These are phyloP conservation scores for Naumovozyma castellii DNA, from an alignment of 805 yeast species.

Conservation along the genomic window DNA sequence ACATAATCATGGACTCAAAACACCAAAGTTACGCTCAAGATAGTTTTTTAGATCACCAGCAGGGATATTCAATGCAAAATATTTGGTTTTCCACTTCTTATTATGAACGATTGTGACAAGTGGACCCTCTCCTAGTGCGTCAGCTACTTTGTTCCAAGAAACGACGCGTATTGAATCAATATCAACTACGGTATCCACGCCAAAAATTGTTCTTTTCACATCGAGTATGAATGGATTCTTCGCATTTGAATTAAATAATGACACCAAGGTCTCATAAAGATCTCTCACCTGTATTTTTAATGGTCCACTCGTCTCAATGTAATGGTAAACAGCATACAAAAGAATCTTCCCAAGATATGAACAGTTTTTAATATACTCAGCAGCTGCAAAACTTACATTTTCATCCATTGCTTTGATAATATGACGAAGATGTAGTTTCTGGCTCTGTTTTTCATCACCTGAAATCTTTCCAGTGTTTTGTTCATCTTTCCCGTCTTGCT, in stretches of 20 bases:
- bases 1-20: too few species aligned
- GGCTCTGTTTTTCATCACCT: conserved; percentile 11
- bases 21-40: conserved; percentile 43
- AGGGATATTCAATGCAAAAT: conserved; percentile 58
- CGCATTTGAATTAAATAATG: conserved; percentile 37
- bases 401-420: conserved; percentile 73
- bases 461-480: conserved; percentile 9
- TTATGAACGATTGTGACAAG: conserved; percentile 52
- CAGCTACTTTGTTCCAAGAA: conserved; percentile 42
- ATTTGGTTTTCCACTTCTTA: conserved; percentile 58
- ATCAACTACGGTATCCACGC: not conserved
- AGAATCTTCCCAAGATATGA: conserved; percentile 65
- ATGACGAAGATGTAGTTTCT: conserved; percentile 59
- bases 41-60: conserved; percentile 59
- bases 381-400: conserved; percentile 64
- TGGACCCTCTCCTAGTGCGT: conserved; percentile 73
- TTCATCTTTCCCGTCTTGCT: conserved; percentile 6
- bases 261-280: conserved; percentile 64
- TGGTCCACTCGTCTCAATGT: conserved; percentile 58
- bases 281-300: conserved; percentile 69
- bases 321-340: conserved; percentile 52
- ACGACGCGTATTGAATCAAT: conserved; percentile 42
- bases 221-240: conserved; percentile 23
- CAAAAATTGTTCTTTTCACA: conserved; percentile 18
- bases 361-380: conserved; percentile 45